These are phyloP conservation scores for Blastomyces silverae DNA, from an alignment of 2,329 filamentous ascomycete species.

Conservation along the genomic window DNA sequence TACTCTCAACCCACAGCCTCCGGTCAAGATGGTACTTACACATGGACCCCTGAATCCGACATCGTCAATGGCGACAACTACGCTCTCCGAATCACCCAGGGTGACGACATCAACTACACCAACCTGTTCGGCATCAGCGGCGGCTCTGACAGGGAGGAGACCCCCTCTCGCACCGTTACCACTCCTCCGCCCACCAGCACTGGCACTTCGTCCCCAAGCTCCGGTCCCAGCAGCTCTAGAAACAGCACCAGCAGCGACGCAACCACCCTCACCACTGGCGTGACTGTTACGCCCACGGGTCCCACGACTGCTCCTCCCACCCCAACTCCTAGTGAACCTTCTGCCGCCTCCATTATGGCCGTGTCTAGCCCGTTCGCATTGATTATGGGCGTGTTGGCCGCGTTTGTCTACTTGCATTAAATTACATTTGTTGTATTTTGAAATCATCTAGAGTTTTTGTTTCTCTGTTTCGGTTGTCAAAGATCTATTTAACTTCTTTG, in stretches of 20 bases:
- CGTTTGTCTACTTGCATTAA: slow-evolving; percentile 30
- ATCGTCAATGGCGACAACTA: slow-evolving; percentile 47
- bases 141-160: slow-evolving; percentile 24
- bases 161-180: slow-evolving; percentile 17
- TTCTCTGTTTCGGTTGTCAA: neutral
- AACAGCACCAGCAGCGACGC: slow-evolving; percentile 24
- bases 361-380: slow-evolving; percentile 30
- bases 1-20: slow-evolving; percentile 26
- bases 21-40: slow-evolving; percentile 44
- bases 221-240: slow-evolving; percentile 41
- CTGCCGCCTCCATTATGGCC: slow-evolving; percentile 22
- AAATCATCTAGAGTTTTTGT: neutral
- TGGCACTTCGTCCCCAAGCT: slow-evolving; percentile 15
- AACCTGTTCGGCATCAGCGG: slow-evolving; percentile 45
- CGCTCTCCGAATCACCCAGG: slow-evolving; percentile 54
- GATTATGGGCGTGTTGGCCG: slow-evolving; percentile 30
- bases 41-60: slow-evolving; percentile 45
- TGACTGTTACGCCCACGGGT: slow-evolving; percentile 23
- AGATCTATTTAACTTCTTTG: neutral
- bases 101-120: slow-evolving; percentile 50
- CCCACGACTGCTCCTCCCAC: slow-evolving; percentile 20
- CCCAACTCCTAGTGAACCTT: slow-evolving; percentile 22
- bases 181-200: slow-evolving; percentile 19
- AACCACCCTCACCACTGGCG: slow-evolving; percentile 21
- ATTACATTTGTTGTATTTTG: neutral